These are phyloP conservation scores for Teratosphaeria gauchensis DNA, from an alignment of 2,329 filamentous ascomycete species.

Conservation along the genomic window DNA sequence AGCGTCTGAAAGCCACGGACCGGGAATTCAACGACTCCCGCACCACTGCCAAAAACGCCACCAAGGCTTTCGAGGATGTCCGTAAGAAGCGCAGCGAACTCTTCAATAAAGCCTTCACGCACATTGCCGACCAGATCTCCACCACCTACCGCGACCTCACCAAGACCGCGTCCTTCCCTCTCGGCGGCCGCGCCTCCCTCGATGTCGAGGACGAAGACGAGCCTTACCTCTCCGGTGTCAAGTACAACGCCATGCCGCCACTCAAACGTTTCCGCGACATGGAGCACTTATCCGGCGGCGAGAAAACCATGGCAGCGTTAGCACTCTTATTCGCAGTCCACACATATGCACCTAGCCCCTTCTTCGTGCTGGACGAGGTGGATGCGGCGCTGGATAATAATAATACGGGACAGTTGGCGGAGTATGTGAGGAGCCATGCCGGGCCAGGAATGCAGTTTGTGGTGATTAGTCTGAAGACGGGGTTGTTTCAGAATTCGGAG, in stretches of 20 bases:
- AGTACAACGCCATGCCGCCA: constrained; percentile 97
- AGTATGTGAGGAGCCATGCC: constrained; percentile 89
- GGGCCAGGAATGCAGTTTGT: constrained; percentile 98
- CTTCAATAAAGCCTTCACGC: constrained; percentile 89
- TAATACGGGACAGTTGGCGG: constrained; percentile 91
- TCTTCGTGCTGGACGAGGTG: constrained; percentile 97
- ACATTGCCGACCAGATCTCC: constrained; percentile 90
- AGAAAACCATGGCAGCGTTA: constrained; percentile 97
- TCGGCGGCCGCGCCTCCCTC: constrained; percentile 81
- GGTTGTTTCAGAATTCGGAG: constrained; percentile 92
- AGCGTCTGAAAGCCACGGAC: constrained; percentile 72
- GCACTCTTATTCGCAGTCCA: constrained; percentile 96
- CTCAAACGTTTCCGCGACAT: constrained; percentile 98
- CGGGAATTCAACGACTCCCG: constrained; percentile 83
- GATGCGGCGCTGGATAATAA: constrained; percentile 97
- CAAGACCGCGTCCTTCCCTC: constrained; percentile 75
- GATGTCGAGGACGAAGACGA: constrained; percentile 90
- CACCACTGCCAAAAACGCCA: constrained; percentile 60
- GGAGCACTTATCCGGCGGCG: constrained; percentile 93
- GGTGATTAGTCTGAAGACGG: constrained; percentile 91
- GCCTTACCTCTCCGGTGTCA: constrained; percentile 89
- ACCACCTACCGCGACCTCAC: constrained; percentile 94
- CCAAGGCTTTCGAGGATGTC: constrained; percentile 72
- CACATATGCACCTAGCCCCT: constrained; percentile 87
- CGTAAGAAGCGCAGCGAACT: constrained; percentile 77